Conservation (phyloP, 306 rosid species). For the Vigna trinervia region DNA sequence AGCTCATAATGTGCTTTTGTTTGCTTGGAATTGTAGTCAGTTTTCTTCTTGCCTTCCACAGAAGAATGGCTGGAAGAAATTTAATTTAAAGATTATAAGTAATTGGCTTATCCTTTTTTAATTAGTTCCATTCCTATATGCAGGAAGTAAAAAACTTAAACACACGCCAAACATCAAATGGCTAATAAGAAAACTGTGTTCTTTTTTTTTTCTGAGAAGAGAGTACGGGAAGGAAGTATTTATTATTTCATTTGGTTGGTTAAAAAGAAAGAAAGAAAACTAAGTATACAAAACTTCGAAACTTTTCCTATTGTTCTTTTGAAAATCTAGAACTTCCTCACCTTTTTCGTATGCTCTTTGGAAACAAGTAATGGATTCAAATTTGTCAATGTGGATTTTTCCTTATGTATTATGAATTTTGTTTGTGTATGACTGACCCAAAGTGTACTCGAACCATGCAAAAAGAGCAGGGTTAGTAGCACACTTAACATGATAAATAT, state of each 20-base stretch:
- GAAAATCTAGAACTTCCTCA: neutral
- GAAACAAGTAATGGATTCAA: neutral
- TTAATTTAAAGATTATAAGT: neutral
- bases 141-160: neutral
- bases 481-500: neutral
- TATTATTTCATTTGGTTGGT: neutral
- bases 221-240: neutral
- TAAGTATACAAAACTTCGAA: neutral
- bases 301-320: neutral
- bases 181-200: neutral
- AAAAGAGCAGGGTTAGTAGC: neutral
- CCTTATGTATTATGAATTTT: no score
- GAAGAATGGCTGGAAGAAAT: neutral
- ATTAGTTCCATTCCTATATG: neutral
- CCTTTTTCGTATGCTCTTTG: neutral
- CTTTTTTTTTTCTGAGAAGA: neutral
- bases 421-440: no score
- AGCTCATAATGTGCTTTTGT: neutral
- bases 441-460: neutral
- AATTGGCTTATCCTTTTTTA: neutral
- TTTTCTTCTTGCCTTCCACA: slow-evolving; percentile 13
- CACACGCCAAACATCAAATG: neutral
- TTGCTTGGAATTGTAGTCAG: neutral
- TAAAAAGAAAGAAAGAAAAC: neutral
- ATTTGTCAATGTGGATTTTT: neutral